A percentile compares a stretch with the other conserved stretches of the same genome.
These are phyloP conservation scores for Termitomyces sp. DNA, from an alignment of 768 basidiomycete genomes.

Conservation along the genomic window DNA sequence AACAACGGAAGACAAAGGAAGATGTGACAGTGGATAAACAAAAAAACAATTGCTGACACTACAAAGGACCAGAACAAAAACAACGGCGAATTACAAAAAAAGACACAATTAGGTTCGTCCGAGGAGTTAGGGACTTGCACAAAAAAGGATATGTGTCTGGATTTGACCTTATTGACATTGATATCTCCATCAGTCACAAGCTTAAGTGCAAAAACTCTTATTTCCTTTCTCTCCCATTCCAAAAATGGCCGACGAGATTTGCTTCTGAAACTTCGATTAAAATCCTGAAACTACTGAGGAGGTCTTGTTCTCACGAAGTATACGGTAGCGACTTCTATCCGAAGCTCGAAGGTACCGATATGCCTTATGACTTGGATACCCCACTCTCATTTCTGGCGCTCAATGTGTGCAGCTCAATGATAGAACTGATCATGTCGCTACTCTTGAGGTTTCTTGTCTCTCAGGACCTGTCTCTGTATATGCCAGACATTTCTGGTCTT, in stretches of 20 bases:
- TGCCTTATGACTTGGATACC: slow-evolving; percentile 39
- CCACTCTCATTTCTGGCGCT: slow-evolving; percentile 36
- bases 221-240: background rate
- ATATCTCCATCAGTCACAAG: background rate
- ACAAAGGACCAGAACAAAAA: background rate
- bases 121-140: background rate
- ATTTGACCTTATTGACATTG: background rate
- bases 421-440: slow-evolving; percentile 24
- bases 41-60: background rate
- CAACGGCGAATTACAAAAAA: background rate
- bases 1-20: background rate
- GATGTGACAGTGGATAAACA: background rate
- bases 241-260: background rate
- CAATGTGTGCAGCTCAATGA: slow-evolving; percentile 23
- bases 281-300: slow-evolving; percentile 4
- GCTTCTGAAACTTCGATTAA: background rate
- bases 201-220: too few species aligned
- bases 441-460: slow-evolving; percentile 37
- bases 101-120: background rate
- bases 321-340: too few species aligned
- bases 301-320: slow-evolving; percentile 23
- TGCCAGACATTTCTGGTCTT: slow-evolving; percentile 40
- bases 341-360: slow-evolving; percentile 34
- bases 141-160: background rate
- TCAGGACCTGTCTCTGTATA: slow-evolving; percentile 32